Conservation (phyloP, 179 eudicot genomes). For the Drosera spatulata region DNA sequence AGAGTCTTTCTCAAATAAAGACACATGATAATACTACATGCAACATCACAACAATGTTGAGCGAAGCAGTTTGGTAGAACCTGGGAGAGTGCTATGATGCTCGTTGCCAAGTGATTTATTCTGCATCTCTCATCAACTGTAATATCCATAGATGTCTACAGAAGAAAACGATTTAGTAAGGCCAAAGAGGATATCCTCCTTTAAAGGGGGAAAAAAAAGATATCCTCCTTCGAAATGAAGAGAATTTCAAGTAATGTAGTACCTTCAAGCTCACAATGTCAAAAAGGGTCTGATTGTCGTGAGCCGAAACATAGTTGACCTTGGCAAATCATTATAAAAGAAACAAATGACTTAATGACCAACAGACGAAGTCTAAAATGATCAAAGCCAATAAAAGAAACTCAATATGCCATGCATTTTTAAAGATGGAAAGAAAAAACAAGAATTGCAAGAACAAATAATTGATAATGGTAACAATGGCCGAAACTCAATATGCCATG, state of each 20-base stretch:
- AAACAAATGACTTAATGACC: not conserved
- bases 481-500: too few species aligned
- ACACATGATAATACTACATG: not conserved
- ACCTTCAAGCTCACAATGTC: slow-evolving; percentile 94
- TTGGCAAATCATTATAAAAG: slow-evolving; percentile 14
- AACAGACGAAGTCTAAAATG: not conserved
- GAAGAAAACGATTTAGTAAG: slow-evolving; percentile 10
- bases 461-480: too few species aligned
- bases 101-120: slow-evolving; percentile 86
- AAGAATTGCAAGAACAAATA: too few species aligned
- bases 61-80: slow-evolving; percentile 13
- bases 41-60: not conserved
- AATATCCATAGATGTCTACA: slow-evolving; percentile 59
- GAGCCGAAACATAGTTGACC: slow-evolving; percentile 97
- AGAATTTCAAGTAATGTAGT: slow-evolving; percentile 5
- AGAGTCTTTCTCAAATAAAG: not conserved
- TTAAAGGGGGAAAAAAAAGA: not conserved
- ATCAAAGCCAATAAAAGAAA: not conserved
- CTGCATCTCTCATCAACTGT: slow-evolving; percentile 86
- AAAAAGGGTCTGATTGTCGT: slow-evolving; percentile 94
- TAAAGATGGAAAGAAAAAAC: too few species aligned
- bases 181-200: not conserved
- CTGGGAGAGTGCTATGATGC: slow-evolving; percentile 91
- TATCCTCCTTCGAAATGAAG: not conserved
- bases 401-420: too few species aligned